Percentiles rank a stretch among this genome's conserved stretches.
Conservation (phyloP, 2,329 filamentous ascomycete species). For the Pseudogymnoascus sp. region DNA sequence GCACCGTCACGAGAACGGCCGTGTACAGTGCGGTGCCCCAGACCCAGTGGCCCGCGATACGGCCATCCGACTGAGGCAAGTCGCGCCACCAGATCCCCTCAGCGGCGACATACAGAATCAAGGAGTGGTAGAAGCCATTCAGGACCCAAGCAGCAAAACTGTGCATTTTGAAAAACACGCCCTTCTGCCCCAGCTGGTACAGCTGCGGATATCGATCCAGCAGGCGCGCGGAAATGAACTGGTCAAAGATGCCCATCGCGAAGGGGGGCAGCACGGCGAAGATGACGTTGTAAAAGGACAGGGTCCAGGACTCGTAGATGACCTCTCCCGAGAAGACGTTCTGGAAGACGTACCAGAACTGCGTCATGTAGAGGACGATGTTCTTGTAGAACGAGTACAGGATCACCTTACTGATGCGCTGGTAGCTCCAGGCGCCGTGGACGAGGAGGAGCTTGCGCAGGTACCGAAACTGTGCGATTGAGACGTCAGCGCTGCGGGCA, state of each 20-base stretch:
- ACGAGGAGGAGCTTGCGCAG: conserved; percentile 89
- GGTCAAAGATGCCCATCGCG: conserved; percentile 91
- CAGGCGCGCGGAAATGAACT: conserved; percentile 89
- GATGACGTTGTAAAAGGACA: conserved; percentile 99
- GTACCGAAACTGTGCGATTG: conserved; percentile 92
- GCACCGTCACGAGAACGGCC: conserved; percentile 82
- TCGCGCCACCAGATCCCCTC: conserved; percentile 77
- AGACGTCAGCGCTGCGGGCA: conserved; percentile 87
- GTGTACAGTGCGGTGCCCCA: conserved; percentile 96
- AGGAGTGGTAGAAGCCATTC: conserved; percentile 92
- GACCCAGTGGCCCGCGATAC: conserved; percentile 87
- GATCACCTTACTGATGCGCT: conserved; percentile 93
- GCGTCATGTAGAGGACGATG: conserved; percentile 95
- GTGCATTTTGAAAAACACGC: conserved; percentile 85
- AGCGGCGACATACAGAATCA: conserved; percentile 81
- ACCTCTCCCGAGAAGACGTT: conserved; percentile 96
- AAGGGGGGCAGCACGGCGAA: conserved; percentile 92
- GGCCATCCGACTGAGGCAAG: conserved; percentile 68
- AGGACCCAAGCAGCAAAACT: conserved; percentile 89
- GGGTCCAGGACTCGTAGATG: conserved; percentile 97
- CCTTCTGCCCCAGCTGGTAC: conserved; percentile 86
- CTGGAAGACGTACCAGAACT: conserved; percentile 99
- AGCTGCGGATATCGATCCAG: conserved; percentile 94
- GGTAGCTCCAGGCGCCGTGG: conserved; percentile 95
- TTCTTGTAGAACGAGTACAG: conserved; percentile 99